Evolutionary conservation across 2,329 filamentous ascomycete species (phyloP), one percentile per base, ranked within the genome.

Genomic region (Trichoderma simmonsii): DNA sequence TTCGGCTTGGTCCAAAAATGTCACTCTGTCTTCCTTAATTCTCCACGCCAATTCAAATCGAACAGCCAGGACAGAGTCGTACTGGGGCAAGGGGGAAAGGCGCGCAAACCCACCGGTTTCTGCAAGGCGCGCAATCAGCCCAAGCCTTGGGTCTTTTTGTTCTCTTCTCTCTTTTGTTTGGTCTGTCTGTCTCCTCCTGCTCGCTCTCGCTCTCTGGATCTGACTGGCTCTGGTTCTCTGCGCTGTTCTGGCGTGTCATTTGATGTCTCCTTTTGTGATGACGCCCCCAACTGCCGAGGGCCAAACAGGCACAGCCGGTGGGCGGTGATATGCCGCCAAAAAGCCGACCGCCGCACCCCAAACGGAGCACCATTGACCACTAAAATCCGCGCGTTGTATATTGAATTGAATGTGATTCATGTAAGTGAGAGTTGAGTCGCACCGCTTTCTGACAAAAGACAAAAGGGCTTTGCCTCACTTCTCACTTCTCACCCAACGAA

Each of bases 201-300:
- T 43, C 21, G 28, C n/a, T 54, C 28, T 67, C 18, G n/a, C 43
- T 48, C 18, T 9, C 39, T n/a, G 8, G 2, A 21, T n/a, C 43
- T 51, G 43, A 43, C 43, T 21, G 43, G 43, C n/a, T 48, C 18
- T n/a, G 12, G 34, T 36, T 3, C 9, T 21, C 18, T 18, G 43
- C 8, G 18, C 43, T 48, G 15, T 43, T 43, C 39, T 43, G 39
- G 6, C 39, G 3, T 48, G 18, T 48, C 43, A 36, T n/a, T n/a
- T n/a, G n/a, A n/a, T 21, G 43, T 21, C 64, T 67, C 51, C 64
- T 59, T 67, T 67, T 67, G 39, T 65, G 65, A 68, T 60, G 65
- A 68, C 57, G 65, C 54, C 65, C 65, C 65, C 65, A 68, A 68
- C 65, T 68, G 65, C 65, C 65, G 65, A 48, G 34, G 51, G 18